Base-by-base conservation (phyloP, 768 basidiomycete genomes). In the Hericium erinaceus region DNA sequence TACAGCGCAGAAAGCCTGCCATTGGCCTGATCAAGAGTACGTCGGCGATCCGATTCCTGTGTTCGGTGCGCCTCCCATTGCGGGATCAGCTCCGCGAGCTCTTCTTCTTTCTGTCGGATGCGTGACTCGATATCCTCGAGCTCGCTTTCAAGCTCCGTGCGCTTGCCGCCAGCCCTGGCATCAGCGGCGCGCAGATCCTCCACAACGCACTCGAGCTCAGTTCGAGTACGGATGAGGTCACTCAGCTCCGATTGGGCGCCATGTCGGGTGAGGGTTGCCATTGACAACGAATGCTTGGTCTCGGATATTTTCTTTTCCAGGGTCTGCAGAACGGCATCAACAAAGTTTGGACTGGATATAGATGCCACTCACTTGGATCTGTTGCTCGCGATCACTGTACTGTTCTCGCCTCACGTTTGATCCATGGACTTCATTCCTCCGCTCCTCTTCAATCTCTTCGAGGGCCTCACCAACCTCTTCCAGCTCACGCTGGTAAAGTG, bases 401-500 rank as follows among this genome's bases (percentile, higher is more conserved):
- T 90, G 84, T 65, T 92, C 85, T 54, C 92, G 76, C 37, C 92
- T 77, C 58, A 85, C 73, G 67, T 97, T 97, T 2, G 89, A 85
- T 12, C 81, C 83, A 67, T 95, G 91, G 5, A 94, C 80, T 50
- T 97, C 95, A 7, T 84, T 76, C 58, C 82, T 75, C 55, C 92
- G 77, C 60, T 97, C 94, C 50, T 87, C 85, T 62, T 88, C 83
- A 41, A 97, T 89, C 68, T 91, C 85, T 39, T 90, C 92, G 56
- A 99, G 69, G 0, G 91, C 85, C 55, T 87, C 85, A 0, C 81
- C 83, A 1, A 95, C 93, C 62, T 98, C 95, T 58, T 89, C 85
- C 40, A 98, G 70, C 66, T 99, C 95, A 39, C 89, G 80, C 62
- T 92, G 88, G 71, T 97, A 92, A 60, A 98, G 72, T 0, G 94